phyloP scores from a whole-genome alignment of 2,329 filamentous ascomycete genomes.

The Diplodia seriata region DNA sequence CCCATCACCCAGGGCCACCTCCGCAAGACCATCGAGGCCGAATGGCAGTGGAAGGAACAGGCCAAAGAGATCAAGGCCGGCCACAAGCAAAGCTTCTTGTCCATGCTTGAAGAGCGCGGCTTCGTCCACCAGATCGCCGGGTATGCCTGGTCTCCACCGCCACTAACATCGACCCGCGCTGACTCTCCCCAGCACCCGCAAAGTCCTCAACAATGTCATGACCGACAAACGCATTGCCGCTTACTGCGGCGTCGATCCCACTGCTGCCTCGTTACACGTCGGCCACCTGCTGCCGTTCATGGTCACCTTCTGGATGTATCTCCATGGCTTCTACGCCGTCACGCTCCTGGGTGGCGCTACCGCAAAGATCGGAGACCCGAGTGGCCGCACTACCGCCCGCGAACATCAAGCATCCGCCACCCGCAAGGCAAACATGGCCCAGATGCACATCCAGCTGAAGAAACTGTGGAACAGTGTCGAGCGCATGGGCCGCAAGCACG shows the following conservation, averaged over 20 bases:
- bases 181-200: slow-evolving; percentile 48
- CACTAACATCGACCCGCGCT: slow-evolving; percentile 23
- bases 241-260: slow-evolving; percentile 85
- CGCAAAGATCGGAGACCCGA: slow-evolving; percentile 79
- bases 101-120: slow-evolving; percentile 73
- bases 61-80: slow-evolving; percentile 42
- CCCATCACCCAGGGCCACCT: slow-evolving; percentile 37
- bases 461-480: slow-evolving; percentile 79
- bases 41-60: slow-evolving; percentile 39
- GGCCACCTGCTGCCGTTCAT: slow-evolving; percentile 83
- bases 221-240: slow-evolving; percentile 70
- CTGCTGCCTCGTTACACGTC: slow-evolving; percentile 78
- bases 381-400: slow-evolving; percentile 69
- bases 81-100: slow-evolving; percentile 59
- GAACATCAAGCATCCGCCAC: slow-evolving; percentile 60
- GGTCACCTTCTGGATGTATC: slow-evolving; percentile 83
- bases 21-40: slow-evolving; percentile 36
- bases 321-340: slow-evolving; percentile 73
- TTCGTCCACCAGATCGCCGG: slow-evolving; percentile 77
- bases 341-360: slow-evolving; percentile 77
- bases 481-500: slow-evolving; percentile 67
- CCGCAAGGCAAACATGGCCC: slow-evolving; percentile 68
- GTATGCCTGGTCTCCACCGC: slow-evolving; percentile 53
- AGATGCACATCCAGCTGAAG: slow-evolving; percentile 73
- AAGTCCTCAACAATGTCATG: slow-evolving; percentile 69